Evolutionary conservation across 352 stramenopile species (phyloP).

Genomic region (Globisporangium carolinianum): DNA sequence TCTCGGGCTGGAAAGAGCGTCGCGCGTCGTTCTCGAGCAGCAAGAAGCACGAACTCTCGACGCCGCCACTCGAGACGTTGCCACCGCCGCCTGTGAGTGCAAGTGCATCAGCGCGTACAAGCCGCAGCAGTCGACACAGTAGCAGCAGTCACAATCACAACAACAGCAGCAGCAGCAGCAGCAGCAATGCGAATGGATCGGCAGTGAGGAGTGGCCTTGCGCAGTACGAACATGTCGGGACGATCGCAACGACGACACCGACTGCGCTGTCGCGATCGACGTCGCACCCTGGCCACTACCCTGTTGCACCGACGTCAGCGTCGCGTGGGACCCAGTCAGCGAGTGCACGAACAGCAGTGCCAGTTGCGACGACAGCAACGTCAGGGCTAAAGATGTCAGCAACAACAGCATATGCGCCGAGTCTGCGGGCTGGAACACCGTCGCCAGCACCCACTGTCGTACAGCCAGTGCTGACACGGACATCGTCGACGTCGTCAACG

Average conservation of each 20-base stretch:
- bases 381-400: too few species aligned
- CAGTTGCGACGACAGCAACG: background rate
- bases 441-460: too few species aligned
- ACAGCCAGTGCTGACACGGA: background rate
- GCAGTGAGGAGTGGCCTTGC: background rate
- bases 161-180: background rate
- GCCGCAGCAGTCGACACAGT: background rate
- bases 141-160: background rate
- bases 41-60: constrained; percentile 14
- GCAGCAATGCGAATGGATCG: background rate
- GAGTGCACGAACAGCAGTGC: background rate
- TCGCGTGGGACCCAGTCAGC: background rate
- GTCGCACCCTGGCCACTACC: constrained; percentile 10
- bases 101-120: background rate
- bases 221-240: background rate
- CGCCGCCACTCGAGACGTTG: background rate
- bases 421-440: too few species aligned
- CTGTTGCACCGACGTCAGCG: background rate
- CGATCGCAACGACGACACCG: constrained; percentile 7
- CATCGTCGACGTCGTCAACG: background rate
- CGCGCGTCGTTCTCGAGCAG: constrained; percentile 20
- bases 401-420: too few species aligned
- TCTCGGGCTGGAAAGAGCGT: constrained; percentile 38
- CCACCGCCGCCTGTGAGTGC: background rate
- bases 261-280: constrained; percentile 10